These are phyloP conservation scores for Orbilia oligospora DNA, from an alignment of 2,329 filamentous ascomycete genomes.

Conservation along the genomic window DNA sequence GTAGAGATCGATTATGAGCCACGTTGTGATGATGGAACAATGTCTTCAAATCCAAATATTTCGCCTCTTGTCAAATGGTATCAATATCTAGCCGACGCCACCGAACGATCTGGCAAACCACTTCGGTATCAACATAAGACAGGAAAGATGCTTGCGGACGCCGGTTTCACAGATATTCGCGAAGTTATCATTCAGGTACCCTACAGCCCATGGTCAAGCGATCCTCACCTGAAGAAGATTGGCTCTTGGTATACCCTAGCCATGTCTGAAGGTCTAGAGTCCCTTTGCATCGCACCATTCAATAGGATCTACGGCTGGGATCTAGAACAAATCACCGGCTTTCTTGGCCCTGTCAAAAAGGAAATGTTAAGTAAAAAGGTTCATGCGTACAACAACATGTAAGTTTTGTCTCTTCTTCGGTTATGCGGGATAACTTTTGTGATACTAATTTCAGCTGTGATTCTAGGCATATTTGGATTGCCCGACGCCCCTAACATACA, in stretches of 20 bases:
- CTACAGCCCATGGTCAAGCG: conserved; percentile 79
- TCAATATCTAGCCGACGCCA: conserved; percentile 77
- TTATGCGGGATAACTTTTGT: not conserved
- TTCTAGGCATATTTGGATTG: conserved; percentile 65
- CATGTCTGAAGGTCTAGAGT: conserved; percentile 80
- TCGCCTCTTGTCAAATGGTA: conserved; percentile 76
- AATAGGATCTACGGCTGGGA: conserved; percentile 76
- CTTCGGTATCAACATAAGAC: conserved; percentile 76
- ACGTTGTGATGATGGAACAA: conserved; percentile 77
- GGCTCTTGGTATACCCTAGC: conserved; percentile 88
- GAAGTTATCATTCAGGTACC: conserved; percentile 79
- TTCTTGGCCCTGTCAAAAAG: conserved; percentile 75
- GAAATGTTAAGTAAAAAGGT: conserved; percentile 79
- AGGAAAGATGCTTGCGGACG: conserved; percentile 74
- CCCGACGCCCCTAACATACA: conserved; percentile 63
- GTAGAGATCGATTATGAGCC: conserved; percentile 89
- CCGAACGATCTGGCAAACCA: conserved; percentile 75
- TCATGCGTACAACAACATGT: conserved; percentile 83
- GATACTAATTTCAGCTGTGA: conserved; percentile 33
- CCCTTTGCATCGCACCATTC: conserved; percentile 81
- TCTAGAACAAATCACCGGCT: conserved; percentile 74
- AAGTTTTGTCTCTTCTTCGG: conserved; percentile 68
- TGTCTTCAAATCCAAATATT: conserved; percentile 72
- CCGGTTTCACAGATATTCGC: conserved; percentile 85
- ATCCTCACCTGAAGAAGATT: conserved; percentile 76